Conservation (phyloP, 495 filamentous ascomycete genomes). For the Penicillium bovifimosum region DNA sequence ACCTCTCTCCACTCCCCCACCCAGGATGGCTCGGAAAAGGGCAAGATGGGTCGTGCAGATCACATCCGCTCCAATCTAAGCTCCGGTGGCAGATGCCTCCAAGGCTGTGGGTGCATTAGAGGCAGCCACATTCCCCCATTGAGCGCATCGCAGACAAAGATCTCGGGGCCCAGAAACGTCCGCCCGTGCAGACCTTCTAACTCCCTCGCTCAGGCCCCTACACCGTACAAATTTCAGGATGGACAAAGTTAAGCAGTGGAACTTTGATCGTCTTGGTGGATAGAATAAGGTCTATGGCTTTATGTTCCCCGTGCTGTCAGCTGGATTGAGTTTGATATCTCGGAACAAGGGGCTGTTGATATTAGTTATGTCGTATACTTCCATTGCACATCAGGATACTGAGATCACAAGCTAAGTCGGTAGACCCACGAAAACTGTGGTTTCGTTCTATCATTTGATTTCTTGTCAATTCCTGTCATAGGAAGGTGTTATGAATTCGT, state of each 20-base stretch:
- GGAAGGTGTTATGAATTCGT: not conserved
- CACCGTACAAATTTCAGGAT: not conserved
- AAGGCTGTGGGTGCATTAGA: not conserved
- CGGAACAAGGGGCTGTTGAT: not conserved
- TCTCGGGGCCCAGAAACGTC: conserved; percentile 3
- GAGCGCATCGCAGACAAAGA: not conserved
- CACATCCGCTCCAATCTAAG: not conserved
- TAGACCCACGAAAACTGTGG: not conserved
- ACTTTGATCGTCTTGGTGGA: not conserved
- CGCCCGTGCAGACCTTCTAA: not conserved
- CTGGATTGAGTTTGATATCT: conserved; percentile 1
- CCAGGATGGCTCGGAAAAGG: conserved; percentile 12
- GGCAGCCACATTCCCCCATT: not conserved
- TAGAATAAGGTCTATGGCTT: not conserved
- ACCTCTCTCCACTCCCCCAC: not conserved
- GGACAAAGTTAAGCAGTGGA: not conserved
- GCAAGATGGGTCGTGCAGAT: conserved; percentile 11
- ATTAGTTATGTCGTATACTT: not conserved
- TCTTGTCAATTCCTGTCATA: not conserved
- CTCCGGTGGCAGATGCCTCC: not conserved
- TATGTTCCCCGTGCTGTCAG: conserved; percentile 1
- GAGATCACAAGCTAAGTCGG: conserved; percentile 1
- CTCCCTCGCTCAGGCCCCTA: not conserved
- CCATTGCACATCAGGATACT: not conserved
- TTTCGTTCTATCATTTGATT: not conserved